Conservation (phyloP, 768 basidiomycete genomes). For the Myochromella boudieri region DNA sequence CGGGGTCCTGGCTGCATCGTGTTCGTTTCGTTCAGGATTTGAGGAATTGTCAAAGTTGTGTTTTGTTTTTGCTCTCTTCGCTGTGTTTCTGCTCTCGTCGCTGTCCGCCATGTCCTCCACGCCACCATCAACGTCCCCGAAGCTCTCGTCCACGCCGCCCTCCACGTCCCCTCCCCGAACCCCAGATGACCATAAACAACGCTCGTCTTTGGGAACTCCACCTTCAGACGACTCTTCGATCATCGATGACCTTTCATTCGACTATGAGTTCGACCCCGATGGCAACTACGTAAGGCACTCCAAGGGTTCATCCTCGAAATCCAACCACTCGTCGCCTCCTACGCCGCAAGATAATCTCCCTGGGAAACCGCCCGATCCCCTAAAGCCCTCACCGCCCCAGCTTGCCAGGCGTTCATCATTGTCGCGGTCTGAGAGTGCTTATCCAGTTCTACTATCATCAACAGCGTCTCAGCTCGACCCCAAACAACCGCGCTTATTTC, state of each 20-base stretch:
- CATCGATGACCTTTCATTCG: slow-evolving; percentile 66
- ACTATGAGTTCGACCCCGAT: slow-evolving; percentile 55
- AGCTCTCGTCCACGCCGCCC: slow-evolving; percentile 19
- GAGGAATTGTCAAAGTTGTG: slow-evolving; percentile 11
- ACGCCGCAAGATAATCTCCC: slow-evolving; percentile 40
- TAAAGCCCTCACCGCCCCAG: slow-evolving; percentile 38
- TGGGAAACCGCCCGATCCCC: slow-evolving; percentile 37
- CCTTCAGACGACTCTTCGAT: slow-evolving; percentile 60
- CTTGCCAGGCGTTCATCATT: slow-evolving; percentile 49
- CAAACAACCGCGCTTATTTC: slow-evolving; percentile 53
- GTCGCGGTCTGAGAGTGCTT: slow-evolving; percentile 67
- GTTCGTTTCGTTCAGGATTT: slow-evolving; percentile 20
- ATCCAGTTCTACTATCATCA: slow-evolving; percentile 41
- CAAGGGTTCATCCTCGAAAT: slow-evolving; percentile 47
- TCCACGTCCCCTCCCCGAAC: slow-evolving; percentile 41
- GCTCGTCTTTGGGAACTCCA: slow-evolving; percentile 30
- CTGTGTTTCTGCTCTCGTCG: slow-evolving; percentile 29
- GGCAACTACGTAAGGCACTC: slow-evolving; percentile 59
- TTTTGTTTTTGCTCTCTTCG: slow-evolving; percentile 20
- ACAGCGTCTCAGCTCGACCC: slow-evolving; percentile 21
- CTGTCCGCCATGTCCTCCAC: slow-evolving; percentile 21
- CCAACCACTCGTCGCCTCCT: slow-evolving; percentile 43
- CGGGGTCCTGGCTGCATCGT: slow-evolving; percentile 33
- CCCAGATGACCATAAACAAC: slow-evolving; percentile 32
- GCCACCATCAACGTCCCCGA: slow-evolving; percentile 18